Evolutionary conservation across 169 alveolate species (phyloP), one percentile per base, ranked within the genome.

Genomic region (Eimeria sp.): DNA sequence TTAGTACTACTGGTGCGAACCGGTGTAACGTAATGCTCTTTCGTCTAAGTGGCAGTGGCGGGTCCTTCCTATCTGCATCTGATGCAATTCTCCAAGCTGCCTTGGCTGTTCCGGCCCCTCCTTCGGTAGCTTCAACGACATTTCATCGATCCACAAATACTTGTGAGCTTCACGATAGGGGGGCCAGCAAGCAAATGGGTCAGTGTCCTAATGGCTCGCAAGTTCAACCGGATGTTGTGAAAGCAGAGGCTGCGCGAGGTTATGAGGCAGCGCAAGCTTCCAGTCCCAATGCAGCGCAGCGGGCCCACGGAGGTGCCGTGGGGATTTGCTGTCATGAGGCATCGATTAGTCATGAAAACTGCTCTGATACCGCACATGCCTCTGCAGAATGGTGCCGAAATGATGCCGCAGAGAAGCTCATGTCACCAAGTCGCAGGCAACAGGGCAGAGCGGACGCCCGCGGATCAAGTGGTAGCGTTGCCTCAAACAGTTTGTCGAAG

Each of bases 11-110:
- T 18, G 91, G 91, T 14, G 78, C 78, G 66, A 85, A 85, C 52
- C 64, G 91, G 68, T 85, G 91, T 33, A 85, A 85, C 78, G 91
- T 85, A 14, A 85, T 85, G 91, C 91, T 85, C 14, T 85, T 85
- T 43, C 91, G 91, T 23, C 91, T 85, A 40, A 85, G 78, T 82
- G 43, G 62, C 62, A 85, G 72, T 49, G 62, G 78, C 43, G 91
- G 91, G 78, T 40, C 91, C 20, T 85, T 60, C 78, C 4, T 85
- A 62, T 13, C 30, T 1, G 1, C 91, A 37, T 60, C 91, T 9
- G 91, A n/a, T 30, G 91, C 91, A 37, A 33, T 37, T 2, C 68
- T 83, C 30, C 90, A 83, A 60, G 90, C 90, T 23, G 90, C 90
- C 52, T 56, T 85, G 64, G 62, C 78, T 11, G 77, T 82, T 10